phyloP scores from a whole-genome alignment of 805 yeast species.

The Sugiyamaella marilandica region DNA sequence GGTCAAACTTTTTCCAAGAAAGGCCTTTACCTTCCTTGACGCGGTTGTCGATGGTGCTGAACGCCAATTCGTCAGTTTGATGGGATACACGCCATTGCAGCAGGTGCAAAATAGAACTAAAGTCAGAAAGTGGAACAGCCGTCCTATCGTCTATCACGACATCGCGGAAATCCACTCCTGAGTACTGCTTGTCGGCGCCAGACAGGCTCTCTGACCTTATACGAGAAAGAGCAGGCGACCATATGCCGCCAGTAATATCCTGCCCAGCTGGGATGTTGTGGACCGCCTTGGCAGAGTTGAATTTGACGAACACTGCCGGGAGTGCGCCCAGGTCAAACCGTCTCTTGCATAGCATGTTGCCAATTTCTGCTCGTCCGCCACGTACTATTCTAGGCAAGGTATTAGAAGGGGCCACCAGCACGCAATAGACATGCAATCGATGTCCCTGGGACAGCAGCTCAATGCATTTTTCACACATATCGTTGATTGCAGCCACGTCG shows the following conservation, averaged over 20 bases:
- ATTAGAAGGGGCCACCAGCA: constrained; percentile 72
- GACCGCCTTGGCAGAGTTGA: constrained; percentile 60
- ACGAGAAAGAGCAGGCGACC: constrained; percentile 74
- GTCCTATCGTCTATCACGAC: constrained; percentile 75
- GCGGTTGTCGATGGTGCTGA: constrained; percentile 38
- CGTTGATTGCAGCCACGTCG: constrained; percentile 40
- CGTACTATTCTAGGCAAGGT: constrained; percentile 78
- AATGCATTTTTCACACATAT: constrained; percentile 45
- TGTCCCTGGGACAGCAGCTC: constrained; percentile 52
- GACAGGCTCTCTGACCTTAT: constrained; percentile 55
- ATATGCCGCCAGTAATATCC: constrained; percentile 74
- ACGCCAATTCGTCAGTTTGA: constrained; percentile 79
- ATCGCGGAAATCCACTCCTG: constrained; percentile 75
- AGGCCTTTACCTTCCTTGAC: constrained; percentile 47
- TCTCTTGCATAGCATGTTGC: constrained; percentile 79
- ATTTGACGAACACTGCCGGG: constrained; percentile 75
- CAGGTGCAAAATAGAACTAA: constrained; percentile 64
- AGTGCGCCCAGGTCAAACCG: constrained; percentile 75
- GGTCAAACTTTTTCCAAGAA: constrained; percentile 81
- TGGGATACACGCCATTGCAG: constrained; percentile 71
- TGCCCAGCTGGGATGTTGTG: constrained; percentile 67
- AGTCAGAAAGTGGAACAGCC: constrained; percentile 67
- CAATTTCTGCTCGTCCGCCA: constrained; percentile 86
- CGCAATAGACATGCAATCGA: constrained; percentile 73
- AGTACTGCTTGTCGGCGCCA: constrained; percentile 68